Evolutionary conservation across 1,284 basidiomycete species (phyloP).

Genomic region (Ganoderma resinaceum): DNA sequence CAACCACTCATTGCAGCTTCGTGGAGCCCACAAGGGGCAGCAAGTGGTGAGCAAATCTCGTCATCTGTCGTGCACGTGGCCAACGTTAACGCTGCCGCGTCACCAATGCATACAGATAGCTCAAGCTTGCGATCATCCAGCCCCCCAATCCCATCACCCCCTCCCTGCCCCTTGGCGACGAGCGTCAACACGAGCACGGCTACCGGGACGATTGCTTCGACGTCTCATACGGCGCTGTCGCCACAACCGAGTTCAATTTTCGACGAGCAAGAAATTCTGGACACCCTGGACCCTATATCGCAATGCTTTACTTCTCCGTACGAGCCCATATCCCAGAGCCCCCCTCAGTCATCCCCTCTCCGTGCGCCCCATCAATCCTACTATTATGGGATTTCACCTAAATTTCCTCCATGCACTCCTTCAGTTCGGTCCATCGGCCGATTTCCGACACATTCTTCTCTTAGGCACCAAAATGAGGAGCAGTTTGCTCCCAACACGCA

Average conservation of each 20-base stretch:
- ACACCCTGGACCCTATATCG: conserved; percentile 6
- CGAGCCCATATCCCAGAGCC: background rate
- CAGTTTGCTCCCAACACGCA: background rate
- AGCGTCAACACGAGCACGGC: background rate
- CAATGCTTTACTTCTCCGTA: conserved; percentile 2
- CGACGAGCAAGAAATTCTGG: conserved; percentile 26
- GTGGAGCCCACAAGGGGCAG: conserved; percentile 13
- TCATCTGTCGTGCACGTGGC: background rate
- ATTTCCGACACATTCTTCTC: background rate
- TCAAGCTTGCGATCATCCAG: conserved; percentile 1
- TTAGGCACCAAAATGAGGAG: background rate
- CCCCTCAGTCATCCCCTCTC: background rate
- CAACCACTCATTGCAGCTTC: conserved; percentile 19
- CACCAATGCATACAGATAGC: background rate
- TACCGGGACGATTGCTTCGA: background rate
- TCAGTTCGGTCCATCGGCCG: background rate
- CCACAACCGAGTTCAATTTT: conserved; percentile 17
- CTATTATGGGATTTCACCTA: too few species aligned
- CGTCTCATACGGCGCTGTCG: background rate
- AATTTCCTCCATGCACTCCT: background rate
- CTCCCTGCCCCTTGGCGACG: background rate
- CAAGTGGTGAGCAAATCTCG: conserved; percentile 16
- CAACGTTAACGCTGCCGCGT: background rate
- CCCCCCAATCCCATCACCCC: conserved; percentile 5
- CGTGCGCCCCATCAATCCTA: background rate